Base-by-base conservation (phyloP, 306 rosid genomes). In the Clitoria ternatea region DNA sequence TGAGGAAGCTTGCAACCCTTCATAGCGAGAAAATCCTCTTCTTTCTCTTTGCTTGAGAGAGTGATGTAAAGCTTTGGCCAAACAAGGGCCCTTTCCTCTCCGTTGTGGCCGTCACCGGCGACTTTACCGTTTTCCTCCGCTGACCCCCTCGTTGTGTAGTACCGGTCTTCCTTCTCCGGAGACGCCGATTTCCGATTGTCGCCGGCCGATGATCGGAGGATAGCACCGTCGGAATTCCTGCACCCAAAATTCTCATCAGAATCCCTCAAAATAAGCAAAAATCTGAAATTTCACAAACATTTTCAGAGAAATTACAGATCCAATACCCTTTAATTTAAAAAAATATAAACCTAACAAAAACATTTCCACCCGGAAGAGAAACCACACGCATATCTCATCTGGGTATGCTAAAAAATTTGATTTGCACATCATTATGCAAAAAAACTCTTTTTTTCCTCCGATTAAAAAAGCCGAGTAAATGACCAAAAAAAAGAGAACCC, bases 1-100 rank as follows among this genome's bases (percentile, higher is more conserved):
- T 87, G 93, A 53, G 96, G 91, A 70, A 86, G 91, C 57, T 85
- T 90, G 61, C 93, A 90, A 20, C 96, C 93, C 48, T 90, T 90
- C 92, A 90, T 87, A 2, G 92, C 96, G 37, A 90, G 80, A 84
- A 90, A 90, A 20, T 90, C 96, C 18, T 90, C 91, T 30, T 90
- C 96, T 63, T 90, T 90, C 70, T 90, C 96, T 73, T 90, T 90
- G 85, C 93, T 90, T 4, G 96, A 87, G 23, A 90, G 81, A 27
- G 85, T 66, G 48, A 84, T 82, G 36, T 76, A 87, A 61, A 90
- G 79, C 75, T 87, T 90, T 0, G 96, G 96, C 91, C 88, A 90
- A 54, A 85, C 89, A 20, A 73, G 64, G 4, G 87, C 74, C 49
- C 85, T 75, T 4, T 89, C 90, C 35, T 90, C 90, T 22, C 82